These are phyloP conservation scores for Torulaspora gathmanii DNA, from an alignment of 805 yeast genomes.

Conservation along the genomic window DNA sequence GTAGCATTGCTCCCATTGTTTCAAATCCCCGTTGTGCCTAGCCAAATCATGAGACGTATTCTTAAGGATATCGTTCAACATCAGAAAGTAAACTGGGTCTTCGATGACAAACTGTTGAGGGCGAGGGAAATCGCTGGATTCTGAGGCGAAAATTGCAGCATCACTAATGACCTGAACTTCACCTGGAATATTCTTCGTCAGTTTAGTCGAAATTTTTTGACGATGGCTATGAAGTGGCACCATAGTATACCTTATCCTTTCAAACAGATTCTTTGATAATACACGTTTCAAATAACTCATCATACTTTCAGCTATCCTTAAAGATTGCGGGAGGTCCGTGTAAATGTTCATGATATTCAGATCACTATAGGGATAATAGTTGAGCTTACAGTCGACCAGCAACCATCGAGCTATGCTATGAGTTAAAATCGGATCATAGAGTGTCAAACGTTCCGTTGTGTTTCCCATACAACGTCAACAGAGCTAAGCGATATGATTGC, in stretches of 20 bases:
- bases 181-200: conserved; percentile 19
- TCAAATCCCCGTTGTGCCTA: conserved; percentile 5
- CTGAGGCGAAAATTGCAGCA: conserved; percentile 15
- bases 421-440: conserved; percentile 20
- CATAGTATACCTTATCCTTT: conserved; percentile 25
- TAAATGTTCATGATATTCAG: conserved; percentile 39
- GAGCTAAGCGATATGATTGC: background rate
- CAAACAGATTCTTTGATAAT: conserved; percentile 21
- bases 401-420: conserved; percentile 64
- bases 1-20: conserved; percentile 29
- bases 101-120: conserved; percentile 18
- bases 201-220: background rate
- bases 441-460: conserved; percentile 6
- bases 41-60: conserved; percentile 30
- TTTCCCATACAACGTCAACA: background rate
- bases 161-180: conserved; percentile 18
- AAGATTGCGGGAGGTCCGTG: conserved; percentile 27
- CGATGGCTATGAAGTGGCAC: conserved; percentile 29
- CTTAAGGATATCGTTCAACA: conserved; percentile 30
- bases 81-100: conserved; percentile 30
- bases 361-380: conserved; percentile 64
- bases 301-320: conserved; percentile 18
- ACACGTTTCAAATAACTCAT: conserved; percentile 20
- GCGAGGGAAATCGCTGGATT: conserved; percentile 1
- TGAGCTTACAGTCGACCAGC: conserved; percentile 62